Evolutionary conservation across 2,329 filamentous ascomycete species (phyloP).

Genomic region (Cyphellophora europaea): DNA sequence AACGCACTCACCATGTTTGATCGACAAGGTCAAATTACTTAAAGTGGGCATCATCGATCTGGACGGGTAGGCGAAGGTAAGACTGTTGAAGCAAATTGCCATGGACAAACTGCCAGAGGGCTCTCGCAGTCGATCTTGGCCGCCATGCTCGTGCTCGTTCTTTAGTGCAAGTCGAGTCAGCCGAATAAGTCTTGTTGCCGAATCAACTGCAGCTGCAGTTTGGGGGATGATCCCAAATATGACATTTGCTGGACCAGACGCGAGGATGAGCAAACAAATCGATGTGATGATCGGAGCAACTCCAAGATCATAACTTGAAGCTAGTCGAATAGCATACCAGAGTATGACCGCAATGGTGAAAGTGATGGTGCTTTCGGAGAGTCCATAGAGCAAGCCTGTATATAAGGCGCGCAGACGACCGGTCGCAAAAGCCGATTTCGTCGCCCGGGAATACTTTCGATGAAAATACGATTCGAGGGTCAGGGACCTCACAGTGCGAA

Average conservation of each 20-base stretch:
- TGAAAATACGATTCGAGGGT: conserved; percentile 65
- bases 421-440: conserved; percentile 43
- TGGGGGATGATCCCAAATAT: conserved; percentile 72
- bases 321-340: conserved; percentile 65
- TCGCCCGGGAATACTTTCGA: conserved; percentile 49
- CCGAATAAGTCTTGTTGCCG: conserved; percentile 62
- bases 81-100: conserved; percentile 49
- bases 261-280: conserved; percentile 75
- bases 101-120: conserved; percentile 25
- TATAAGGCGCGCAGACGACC: conserved; percentile 59
- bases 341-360: conserved; percentile 73
- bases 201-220: conserved; percentile 63
- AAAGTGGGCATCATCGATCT: conserved; percentile 47
- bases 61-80: conserved; percentile 65
- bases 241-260: conserved; percentile 61
- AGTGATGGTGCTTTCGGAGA: conserved; percentile 63
- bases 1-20: conserved; percentile 55
- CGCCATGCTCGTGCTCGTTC: conserved; percentile 41
- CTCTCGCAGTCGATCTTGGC: conserved; percentile 29
- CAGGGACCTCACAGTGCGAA: conserved; percentile 67
- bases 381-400: conserved; percentile 63
- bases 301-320: conserved; percentile 37
- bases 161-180: conserved; percentile 50
- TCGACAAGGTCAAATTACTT: conserved; percentile 53
- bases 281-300: conserved; percentile 54